A percentile compares a stretch with the other conserved stretches of the same genome.
Evolutionary conservation across 2,329 filamentous ascomycete genomes (phyloP).

Genomic region (Ophiostoma himal-ulmi): DNA sequence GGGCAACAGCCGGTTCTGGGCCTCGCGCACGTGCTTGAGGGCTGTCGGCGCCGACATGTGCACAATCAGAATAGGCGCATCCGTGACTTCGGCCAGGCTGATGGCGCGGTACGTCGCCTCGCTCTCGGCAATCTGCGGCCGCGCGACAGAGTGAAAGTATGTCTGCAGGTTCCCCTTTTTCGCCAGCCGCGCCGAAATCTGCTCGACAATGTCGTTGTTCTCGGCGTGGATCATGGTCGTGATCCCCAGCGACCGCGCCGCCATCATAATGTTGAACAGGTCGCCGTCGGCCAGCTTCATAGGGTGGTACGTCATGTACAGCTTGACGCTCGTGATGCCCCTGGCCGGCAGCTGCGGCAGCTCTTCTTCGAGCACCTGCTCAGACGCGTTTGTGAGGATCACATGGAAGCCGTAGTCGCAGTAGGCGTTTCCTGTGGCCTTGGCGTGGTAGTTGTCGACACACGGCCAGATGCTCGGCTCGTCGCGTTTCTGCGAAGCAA

Average conservation of each 20-base stretch:
- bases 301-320: conserved; percentile 50
- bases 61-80: conserved; percentile 49
- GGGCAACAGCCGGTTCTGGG: conserved; percentile 46
- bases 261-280: conserved; percentile 47
- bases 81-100: conserved; percentile 41
- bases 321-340: conserved; percentile 45
- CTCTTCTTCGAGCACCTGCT: conserved; percentile 37
- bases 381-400: conserved; percentile 43
- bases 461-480: conserved; percentile 43
- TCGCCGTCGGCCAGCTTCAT: conserved; percentile 45
- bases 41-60: conserved; percentile 46
- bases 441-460: conserved; percentile 43
- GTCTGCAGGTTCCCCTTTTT: conserved; percentile 33
- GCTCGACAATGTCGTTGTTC: conserved; percentile 53
- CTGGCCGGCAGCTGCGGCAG: conserved; percentile 37
- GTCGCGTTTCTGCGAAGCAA: conserved; percentile 47
- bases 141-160: conserved; percentile 42
- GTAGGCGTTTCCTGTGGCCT: conserved; percentile 42
- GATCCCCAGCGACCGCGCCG: conserved; percentile 41
- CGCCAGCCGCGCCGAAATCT: conserved; percentile 33
- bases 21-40: conserved; percentile 43
- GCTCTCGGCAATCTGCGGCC: conserved; percentile 42
- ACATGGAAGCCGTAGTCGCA: conserved; percentile 55
- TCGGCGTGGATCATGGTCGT: conserved; percentile 59
- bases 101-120: conserved; percentile 48